A percentile compares a stretch with the other conserved stretches of the same genome.
Conservation (phyloP, 176 grass and related monocot genomes). For the Neostapfia colusana region DNA sequence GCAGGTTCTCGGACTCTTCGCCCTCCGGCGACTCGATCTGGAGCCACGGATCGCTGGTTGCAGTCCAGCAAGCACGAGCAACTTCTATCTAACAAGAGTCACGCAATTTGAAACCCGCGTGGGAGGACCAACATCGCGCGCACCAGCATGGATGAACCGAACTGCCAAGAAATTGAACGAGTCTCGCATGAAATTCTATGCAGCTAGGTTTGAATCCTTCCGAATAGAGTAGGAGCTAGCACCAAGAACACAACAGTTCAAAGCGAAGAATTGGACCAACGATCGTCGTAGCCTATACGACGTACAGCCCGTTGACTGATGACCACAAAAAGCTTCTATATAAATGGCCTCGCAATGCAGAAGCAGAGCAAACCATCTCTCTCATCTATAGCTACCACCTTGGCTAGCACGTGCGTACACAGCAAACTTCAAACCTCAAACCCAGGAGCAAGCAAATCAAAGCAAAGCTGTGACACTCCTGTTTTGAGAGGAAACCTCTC, state of each 20-base stretch:
- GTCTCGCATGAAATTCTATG: background rate
- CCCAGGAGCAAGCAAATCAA: background rate
- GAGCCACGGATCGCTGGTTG: background rate
- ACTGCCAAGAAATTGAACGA: background rate
- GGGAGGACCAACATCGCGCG: background rate
- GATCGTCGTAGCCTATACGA: background rate
- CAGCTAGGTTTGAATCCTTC: constrained; percentile 10
- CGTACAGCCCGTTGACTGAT: background rate
- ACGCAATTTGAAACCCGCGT: background rate
- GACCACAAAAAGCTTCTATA: background rate
- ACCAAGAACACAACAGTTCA: background rate
- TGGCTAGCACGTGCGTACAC: background rate
- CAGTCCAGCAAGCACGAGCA: background rate
- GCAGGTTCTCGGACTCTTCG: background rate
- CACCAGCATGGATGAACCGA: background rate
- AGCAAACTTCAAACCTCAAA: background rate
- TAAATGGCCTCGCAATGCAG: background rate
- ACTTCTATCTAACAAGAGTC: background rate
- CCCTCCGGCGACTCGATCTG: background rate
- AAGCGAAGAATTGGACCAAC: background rate
- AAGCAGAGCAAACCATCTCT: background rate
- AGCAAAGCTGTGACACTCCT: no score
- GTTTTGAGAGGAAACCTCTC: no score
- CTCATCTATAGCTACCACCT: background rate
- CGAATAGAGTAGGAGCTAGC: background rate